phyloP scores from a whole-genome alignment of 805 yeast genomes.

The Suhomyces emberorum region DNA sequence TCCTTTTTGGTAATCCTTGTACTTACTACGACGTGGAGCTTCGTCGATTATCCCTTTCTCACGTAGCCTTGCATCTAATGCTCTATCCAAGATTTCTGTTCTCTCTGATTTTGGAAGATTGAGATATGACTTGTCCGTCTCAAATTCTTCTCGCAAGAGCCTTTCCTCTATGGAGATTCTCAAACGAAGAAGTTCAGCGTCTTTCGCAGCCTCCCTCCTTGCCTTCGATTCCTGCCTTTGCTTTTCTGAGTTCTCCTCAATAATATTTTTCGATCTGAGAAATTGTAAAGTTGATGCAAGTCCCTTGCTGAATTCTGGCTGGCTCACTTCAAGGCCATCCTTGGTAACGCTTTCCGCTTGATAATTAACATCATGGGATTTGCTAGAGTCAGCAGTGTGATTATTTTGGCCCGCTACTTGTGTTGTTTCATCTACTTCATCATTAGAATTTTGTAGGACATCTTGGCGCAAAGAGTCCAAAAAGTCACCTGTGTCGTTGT shows the following conservation, averaged over 20 bases:
- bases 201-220: slow-evolving; percentile 21
- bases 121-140: slow-evolving; percentile 22
- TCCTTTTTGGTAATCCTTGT: slow-evolving; percentile 6
- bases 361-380: background rate
- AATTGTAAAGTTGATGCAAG: slow-evolving; percentile 27
- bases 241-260: slow-evolving; percentile 9
- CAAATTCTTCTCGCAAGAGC: slow-evolving; percentile 26
- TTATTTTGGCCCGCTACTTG: slow-evolving; percentile 18
- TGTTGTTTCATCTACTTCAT: slow-evolving; percentile 18
- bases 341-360: background rate
- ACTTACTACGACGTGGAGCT: background rate
- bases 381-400: background rate
- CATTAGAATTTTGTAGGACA: slow-evolving; percentile 24
- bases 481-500: slow-evolving; percentile 42
- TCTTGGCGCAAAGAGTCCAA: slow-evolving; percentile 21
- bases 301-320: slow-evolving; percentile 17
- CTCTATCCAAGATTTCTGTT: slow-evolving; percentile 20
- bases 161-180: slow-evolving; percentile 34
- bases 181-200: slow-evolving; percentile 28
- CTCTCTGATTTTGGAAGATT: slow-evolving; percentile 28
- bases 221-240: slow-evolving; percentile 10
- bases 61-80: slow-evolving; percentile 28
- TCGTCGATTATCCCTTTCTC: slow-evolving; percentile 22
- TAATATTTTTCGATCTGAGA: slow-evolving; percentile 22
- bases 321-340: no score